Evolutionary conservation across 2,329 filamentous ascomycete genomes (phyloP), one percentile per base, ranked within the genome.

Genomic region (Colletotrichum karsti): DNA sequence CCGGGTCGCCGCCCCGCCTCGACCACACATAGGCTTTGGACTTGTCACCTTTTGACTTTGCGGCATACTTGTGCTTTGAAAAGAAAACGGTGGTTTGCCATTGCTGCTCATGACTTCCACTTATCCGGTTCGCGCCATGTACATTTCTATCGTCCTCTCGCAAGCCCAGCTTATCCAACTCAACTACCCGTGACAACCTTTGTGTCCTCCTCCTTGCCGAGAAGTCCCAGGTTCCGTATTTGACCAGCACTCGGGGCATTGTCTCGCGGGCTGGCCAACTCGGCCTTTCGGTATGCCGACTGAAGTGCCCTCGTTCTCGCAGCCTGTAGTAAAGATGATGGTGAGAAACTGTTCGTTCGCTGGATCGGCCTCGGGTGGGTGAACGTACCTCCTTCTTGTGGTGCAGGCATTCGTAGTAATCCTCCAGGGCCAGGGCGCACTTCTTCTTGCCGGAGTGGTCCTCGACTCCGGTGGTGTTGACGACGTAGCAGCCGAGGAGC

Each of bases 401-500:
- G 81, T 99, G 96, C 78, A 99, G 84, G 82, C 97, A 99, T 85
- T 99, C 96, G 80, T 98, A 97, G 86, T 99, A 99, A 80, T 99
- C 96, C 80, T 99, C 96, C 73, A 98, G 86, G 5, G 90, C 88
- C 15, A 93, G 91, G 18, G 87, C 84, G 80, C 97, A 99, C 84
- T 97, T 97, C 81, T 91, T 92, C 85, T 95, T 96, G 74, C 93
- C 93, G 15, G 90, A 89, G 73, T 90, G 86, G 77, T 95, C 92
- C 63, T 95, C 92, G 72, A 35, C 33, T 35, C 92, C 85, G 72
- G 87, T 88, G 63, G 94, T 94, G 85, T 98, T 98, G 78, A 97
- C 91, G 69, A 98, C 94, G 82, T 99, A 99, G 90, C 96, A 99
- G 76, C 94, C 94, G 79, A 99, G 92, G 73, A 98, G 91, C 84